These are phyloP conservation scores for Peronosclerospora sorghi DNA, from an alignment of 352 stramenopile species.

Conservation along the genomic window DNA sequence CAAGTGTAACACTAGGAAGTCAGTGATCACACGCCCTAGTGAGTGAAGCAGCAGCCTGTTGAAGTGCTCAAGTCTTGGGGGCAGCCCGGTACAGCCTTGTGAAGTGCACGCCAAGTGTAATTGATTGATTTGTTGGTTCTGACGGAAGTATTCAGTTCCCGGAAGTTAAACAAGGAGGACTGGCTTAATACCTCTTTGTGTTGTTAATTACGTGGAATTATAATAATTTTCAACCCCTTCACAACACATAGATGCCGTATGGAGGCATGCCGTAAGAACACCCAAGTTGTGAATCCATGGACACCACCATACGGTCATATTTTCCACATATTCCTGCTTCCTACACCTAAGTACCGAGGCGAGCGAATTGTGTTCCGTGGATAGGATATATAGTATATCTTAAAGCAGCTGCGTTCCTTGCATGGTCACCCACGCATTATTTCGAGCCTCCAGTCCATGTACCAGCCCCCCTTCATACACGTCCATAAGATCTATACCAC, in stretches of 20 bases:
- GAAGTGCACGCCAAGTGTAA: too few relatives aligned
- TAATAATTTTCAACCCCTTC: too few relatives aligned
- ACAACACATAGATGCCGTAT: conserved; percentile 60
- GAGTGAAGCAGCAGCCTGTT: too few relatives aligned
- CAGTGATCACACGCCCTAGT: too few relatives aligned
- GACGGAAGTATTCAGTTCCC: too few relatives aligned
- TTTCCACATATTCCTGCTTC: conserved; percentile 35
- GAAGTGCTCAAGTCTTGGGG: too few relatives aligned
- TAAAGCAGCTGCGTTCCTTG: conserved; percentile 61
- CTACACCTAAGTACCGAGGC: conserved; percentile 48
- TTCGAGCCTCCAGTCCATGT: conserved; percentile 76
- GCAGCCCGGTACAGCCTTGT: too few relatives aligned
- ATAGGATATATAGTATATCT: conserved; percentile 57
- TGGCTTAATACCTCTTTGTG: too few relatives aligned
- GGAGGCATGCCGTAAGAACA: conserved; percentile 72
- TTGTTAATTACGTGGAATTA: too few relatives aligned
- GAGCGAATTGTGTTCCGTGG: conserved; percentile 25
- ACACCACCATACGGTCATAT: conserved; percentile 86
- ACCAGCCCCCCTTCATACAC: conserved; percentile 71
- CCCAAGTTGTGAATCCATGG: conserved; percentile 79
- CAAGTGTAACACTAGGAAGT: too few relatives aligned
- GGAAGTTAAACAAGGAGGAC: too few relatives aligned
- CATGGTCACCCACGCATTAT: conserved; percentile 74
- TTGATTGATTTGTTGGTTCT: too few relatives aligned
- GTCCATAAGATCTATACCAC: conserved; percentile 82